Conservation (phyloP, 2,329 filamentous ascomycete genomes). For the Dendrostoma leiphaemia region DNA sequence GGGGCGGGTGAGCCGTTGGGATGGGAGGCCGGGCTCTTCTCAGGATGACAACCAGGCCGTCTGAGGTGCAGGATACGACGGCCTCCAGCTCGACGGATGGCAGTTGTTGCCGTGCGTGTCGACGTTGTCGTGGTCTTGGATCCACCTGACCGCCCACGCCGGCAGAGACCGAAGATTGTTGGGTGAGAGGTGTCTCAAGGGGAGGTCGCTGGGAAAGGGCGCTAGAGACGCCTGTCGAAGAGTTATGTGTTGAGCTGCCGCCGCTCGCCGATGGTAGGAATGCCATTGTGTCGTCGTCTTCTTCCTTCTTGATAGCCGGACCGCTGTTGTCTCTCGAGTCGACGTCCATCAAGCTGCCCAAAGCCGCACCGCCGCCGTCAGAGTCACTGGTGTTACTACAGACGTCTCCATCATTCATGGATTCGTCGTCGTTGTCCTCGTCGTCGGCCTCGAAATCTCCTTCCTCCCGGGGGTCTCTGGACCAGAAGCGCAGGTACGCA, state of each 20-base stretch:
- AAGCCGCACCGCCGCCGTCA: conserved; percentile 44
- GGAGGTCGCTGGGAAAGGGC: conserved; percentile 21
- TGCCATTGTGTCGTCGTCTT: conserved; percentile 10
- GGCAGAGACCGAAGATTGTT: background rate
- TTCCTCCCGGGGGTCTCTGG: conserved; percentile 67
- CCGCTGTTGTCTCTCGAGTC: conserved; percentile 30
- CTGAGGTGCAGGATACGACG: conserved; percentile 87
- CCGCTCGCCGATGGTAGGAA: conserved; percentile 13
- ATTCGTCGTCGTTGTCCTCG: conserved; percentile 34
- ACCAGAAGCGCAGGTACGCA: conserved; percentile 84
- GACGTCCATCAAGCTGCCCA: conserved; percentile 42
- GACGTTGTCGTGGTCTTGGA: background rate
- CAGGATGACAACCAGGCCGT: conserved; percentile 80
- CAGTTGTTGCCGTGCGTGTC: conserved; percentile 26
- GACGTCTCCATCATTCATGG: conserved; percentile 34
- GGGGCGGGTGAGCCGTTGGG: conserved; percentile 53
- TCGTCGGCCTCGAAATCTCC: conserved; percentile 43
- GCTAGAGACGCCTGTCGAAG: conserved; percentile 15
- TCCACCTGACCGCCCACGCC: background rate
- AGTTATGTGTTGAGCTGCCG: conserved; percentile 4
- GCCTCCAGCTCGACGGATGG: conserved; percentile 73
- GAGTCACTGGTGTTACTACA: conserved; percentile 35
- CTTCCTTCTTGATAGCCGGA: conserved; percentile 32
- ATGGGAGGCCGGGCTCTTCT: conserved; percentile 71
- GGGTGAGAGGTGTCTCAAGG: background rate